These are phyloP conservation scores for Rhodotorula sp. DNA, from an alignment of 1,284 basidiomycete genomes.

Conservation along the genomic window DNA sequence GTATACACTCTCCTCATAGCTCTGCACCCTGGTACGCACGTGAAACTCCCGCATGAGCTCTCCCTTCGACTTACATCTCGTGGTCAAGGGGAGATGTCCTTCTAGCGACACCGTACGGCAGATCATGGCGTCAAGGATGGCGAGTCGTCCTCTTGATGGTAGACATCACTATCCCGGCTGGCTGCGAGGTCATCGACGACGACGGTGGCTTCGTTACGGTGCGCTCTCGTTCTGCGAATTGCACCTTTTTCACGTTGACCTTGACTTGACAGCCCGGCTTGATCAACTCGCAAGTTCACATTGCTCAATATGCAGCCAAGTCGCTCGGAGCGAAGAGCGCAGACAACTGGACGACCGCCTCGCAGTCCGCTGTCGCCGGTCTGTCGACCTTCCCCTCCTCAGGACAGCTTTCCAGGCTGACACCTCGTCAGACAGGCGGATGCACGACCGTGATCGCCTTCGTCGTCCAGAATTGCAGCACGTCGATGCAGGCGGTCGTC, in stretches of 20 bases:
- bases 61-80: slow-evolving; percentile 15
- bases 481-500: slow-evolving; percentile 41
- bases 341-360: slow-evolving; percentile 42
- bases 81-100: slow-evolving; percentile 31
- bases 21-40: too few relatives aligned
- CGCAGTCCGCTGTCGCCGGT: slow-evolving; percentile 40
- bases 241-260: neutral
- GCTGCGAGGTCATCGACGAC: slow-evolving; percentile 42
- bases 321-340: slow-evolving; percentile 35
- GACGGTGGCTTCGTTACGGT: slow-evolving; percentile 43
- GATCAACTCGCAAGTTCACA: slow-evolving; percentile 44
- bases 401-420: neutral
- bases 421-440: slow-evolving; percentile 22
- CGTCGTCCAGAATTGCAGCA: slow-evolving; percentile 39
- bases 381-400: neutral
- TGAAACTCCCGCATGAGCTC: neutral
- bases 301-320: slow-evolving; percentile 37
- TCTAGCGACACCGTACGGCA: neutral
- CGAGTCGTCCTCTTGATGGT: slow-evolving; percentile 35
- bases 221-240: neutral
- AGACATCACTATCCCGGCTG: slow-evolving; percentile 20
- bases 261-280: slow-evolving; percentile 33
- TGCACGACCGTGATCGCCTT: slow-evolving; percentile 44
- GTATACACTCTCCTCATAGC: too few relatives aligned
- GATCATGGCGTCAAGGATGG: slow-evolving; percentile 43